phyloP scores from a whole-genome alignment of 2,329 filamentous ascomycete genomes.

The Aspergillus sp. region DNA sequence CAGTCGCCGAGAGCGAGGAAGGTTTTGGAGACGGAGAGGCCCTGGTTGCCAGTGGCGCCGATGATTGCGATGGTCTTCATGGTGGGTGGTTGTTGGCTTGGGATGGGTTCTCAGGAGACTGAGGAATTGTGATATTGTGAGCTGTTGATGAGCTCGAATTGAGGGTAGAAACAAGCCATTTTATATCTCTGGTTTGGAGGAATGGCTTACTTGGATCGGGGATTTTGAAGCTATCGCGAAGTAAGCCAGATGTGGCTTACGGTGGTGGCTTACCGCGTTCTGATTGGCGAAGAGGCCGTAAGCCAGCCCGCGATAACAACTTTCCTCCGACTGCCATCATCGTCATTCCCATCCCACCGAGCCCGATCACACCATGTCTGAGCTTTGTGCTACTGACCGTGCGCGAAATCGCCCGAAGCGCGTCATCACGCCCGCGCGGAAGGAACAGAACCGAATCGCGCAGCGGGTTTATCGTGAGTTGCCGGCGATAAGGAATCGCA shows the following conservation, averaged over 20 bases:
- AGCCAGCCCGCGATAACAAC: constrained; percentile 9
- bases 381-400: not conserved
- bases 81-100: not conserved
- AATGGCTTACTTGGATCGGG: not conserved
- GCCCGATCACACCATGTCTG: not conserved
- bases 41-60: constrained; percentile 36
- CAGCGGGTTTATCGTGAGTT: constrained; percentile 36
- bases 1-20: constrained; percentile 26
- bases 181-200: not conserved
- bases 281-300: constrained; percentile 15
- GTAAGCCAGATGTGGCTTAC: constrained; percentile 1
- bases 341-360: not conserved
- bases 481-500: not conserved
- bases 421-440: constrained; percentile 35
- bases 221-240: not conserved
- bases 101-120: not conserved
- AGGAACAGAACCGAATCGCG: constrained; percentile 37
- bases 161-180: not conserved
- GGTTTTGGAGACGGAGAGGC: constrained; percentile 25
- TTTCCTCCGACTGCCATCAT: too few species aligned
- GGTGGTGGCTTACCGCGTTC: constrained; percentile 1
- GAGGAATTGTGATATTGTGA: not conserved
- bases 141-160: not conserved
- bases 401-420: constrained; percentile 22
- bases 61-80: constrained; percentile 34